phyloP scores from a whole-genome alignment of 2,329 filamentous ascomycete genomes.

The Neospermospora avenae region DNA sequence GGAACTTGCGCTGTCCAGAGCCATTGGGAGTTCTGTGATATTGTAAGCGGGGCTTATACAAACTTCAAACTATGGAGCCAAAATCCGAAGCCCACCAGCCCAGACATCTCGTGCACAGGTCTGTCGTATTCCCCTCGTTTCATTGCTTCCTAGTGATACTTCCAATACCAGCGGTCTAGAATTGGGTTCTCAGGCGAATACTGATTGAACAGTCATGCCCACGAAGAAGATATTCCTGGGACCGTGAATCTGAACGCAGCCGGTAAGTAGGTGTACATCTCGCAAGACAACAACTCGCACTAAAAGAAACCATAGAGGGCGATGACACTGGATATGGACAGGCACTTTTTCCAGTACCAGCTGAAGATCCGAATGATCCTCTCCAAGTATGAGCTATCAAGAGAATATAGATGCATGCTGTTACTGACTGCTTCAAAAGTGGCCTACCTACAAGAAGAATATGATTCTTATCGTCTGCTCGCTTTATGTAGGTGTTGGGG shows the following conservation, averaged over 20 bases:
- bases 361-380: constrained; percentile 59
- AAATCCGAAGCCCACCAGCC: background rate
- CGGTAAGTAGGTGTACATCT: constrained; percentile 24
- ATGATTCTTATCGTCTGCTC: constrained; percentile 53
- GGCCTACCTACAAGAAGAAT: constrained; percentile 53
- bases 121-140: background rate
- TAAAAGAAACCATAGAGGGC: constrained; percentile 41
- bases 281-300: background rate
- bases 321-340: constrained; percentile 59
- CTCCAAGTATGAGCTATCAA: constrained; percentile 41
- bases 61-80: background rate
- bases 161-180: background rate
- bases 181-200: background rate
- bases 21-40: no score
- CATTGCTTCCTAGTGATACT: background rate
- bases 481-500: no score
- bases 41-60: no score
- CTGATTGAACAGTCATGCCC: constrained; percentile 45
- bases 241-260: constrained; percentile 51
- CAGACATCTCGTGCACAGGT: constrained; percentile 14
- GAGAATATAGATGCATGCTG: background rate
- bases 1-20: no score
- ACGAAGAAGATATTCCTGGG: constrained; percentile 53
- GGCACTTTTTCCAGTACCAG: constrained; percentile 57
- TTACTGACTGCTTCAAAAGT: constrained; percentile 36